Base-by-base conservation (phyloP, 2,329 filamentous ascomycete species). In the Aspergillus pseudoviridinutans region DNA sequence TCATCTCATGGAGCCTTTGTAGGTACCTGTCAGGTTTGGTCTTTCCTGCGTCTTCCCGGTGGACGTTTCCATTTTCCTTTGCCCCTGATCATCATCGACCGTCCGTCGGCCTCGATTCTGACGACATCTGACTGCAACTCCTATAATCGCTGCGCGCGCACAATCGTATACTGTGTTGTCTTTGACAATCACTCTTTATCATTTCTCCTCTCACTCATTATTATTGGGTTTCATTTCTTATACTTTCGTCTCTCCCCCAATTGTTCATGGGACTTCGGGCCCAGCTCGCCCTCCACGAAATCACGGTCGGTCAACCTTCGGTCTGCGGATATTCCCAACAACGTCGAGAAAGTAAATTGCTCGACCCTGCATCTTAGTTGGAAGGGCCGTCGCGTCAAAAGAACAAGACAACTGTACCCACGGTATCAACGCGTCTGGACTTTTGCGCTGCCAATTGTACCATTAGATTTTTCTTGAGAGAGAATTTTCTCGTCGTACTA, bases 101-200 rank as follows among this genome's bases (percentile, higher is more conserved):
- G 46, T 58, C 51, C 53, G n/a, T 46, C 52, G 54, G 41, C 20
- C 49, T 51, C 28, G 24, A 41, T 50, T 41, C 47, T 46, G 35
- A 51, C 35, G 32, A 54, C 47, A 27, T 54, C 53, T 29, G 29
- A 32, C 29, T 38, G 41, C 42, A 24, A 44, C 46, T n/a, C 7
- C 32, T 46, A 24, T 47, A 44, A 32, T 44, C 22, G 27, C 35
- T 32, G 14, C 38, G 41, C 47, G 50, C 44, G 46, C 53, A 52
- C 51, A 50, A 44, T 50, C 20, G 35, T n/a, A 12, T 46, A 49
- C 47, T 46, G 22, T 41, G 20, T 41, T 27, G 20, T 8, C 12
- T 50, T 41, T 25, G 29, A 51, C 49, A 55, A 50, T n/a, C 54
- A 55, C 38, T 51, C 51, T 35, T 56, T 52, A 28, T 29, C 49